Evolutionary conservation across 2,329 filamentous ascomycete genomes (phyloP).

Genomic region (Scytalidium lignicola): DNA sequence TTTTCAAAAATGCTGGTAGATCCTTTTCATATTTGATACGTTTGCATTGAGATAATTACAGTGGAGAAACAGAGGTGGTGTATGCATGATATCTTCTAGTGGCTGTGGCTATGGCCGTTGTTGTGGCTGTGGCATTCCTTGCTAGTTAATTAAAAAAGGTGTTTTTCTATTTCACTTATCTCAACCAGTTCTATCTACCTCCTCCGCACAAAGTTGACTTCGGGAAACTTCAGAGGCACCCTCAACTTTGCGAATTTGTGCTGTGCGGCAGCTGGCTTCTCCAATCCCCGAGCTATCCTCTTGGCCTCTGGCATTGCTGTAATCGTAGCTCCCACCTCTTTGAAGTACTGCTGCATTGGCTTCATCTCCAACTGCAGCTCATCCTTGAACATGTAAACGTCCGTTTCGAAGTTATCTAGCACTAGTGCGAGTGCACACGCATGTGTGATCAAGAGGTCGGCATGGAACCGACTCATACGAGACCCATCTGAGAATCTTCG

Average conservation of each 20-base stretch:
- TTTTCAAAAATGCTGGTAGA: too few relatives aligned
- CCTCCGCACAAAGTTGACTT: constrained; percentile 31
- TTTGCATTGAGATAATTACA: too few relatives aligned
- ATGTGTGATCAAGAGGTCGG: constrained; percentile 68
- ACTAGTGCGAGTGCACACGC: constrained; percentile 67
- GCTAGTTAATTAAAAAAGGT: too few relatives aligned
- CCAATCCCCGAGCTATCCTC: constrained; percentile 47
- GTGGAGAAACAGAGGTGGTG: too few relatives aligned
- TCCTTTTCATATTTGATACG: too few relatives aligned
- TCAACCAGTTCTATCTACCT: constrained; percentile 2
- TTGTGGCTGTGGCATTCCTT: too few relatives aligned
- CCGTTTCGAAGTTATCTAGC: constrained; percentile 68
- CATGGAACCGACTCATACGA: constrained; percentile 65
- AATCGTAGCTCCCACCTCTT: constrained; percentile 68
- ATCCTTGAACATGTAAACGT: constrained; percentile 63
- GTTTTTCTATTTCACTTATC: background rate
- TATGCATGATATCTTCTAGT: too few relatives aligned
- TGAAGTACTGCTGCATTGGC: constrained; percentile 66
- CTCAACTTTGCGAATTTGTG: constrained; percentile 66
- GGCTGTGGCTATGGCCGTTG: too few relatives aligned
- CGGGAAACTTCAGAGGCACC: constrained; percentile 80
- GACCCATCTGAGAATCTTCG: constrained; percentile 62
- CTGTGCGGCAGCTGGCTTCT: constrained; percentile 54
- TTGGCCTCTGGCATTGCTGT: constrained; percentile 39
- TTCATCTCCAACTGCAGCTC: constrained; percentile 69